phyloP scores from a whole-genome alignment of 768 basidiomycete genomes.

The Candolleomyces aberdarensis region DNA sequence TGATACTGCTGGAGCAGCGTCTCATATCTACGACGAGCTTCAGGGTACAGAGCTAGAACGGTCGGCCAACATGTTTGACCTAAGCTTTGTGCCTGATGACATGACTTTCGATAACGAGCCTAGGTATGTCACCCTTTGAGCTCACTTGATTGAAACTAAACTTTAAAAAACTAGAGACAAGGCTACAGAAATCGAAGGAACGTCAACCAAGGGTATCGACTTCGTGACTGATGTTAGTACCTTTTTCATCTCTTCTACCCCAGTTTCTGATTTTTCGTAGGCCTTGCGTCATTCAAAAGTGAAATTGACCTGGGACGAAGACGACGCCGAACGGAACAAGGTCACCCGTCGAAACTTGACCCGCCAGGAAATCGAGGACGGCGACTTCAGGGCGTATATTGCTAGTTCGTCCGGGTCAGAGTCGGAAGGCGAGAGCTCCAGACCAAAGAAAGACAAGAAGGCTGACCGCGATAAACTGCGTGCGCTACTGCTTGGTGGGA shows the following conservation, averaged over 20 bases:
- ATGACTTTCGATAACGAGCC: slow-evolving; percentile 82
- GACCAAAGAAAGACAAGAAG: slow-evolving; percentile 32
- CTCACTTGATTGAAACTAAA: background rate
- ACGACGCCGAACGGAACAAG: slow-evolving; percentile 83
- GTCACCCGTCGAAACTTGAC: slow-evolving; percentile 77
- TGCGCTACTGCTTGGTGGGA: slow-evolving; percentile 66
- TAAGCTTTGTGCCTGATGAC: slow-evolving; percentile 89
- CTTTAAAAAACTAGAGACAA: slow-evolving; percentile 63
- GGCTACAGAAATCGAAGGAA: slow-evolving; percentile 54
- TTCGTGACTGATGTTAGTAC: slow-evolving; percentile 86
- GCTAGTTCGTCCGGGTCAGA: slow-evolving; percentile 71
- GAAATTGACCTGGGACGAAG: slow-evolving; percentile 97
- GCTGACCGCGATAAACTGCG: slow-evolving; percentile 69
- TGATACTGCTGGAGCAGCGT: slow-evolving; percentile 71
- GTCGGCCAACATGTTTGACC: slow-evolving; percentile 92
- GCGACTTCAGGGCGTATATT: slow-evolving; percentile 80
- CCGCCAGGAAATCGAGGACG: slow-evolving; percentile 85
- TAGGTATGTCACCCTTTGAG: slow-evolving; percentile 42
- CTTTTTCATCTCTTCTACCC: background rate
- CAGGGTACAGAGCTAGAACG: slow-evolving; percentile 95
- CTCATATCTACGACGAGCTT: slow-evolving; percentile 79
- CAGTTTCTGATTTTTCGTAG: slow-evolving; percentile 35
- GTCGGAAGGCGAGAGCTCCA: slow-evolving; percentile 35
- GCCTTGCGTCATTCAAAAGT: slow-evolving; percentile 97
- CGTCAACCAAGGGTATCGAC: slow-evolving; percentile 71